Evolutionary conservation across 345 rosid genomes (phyloP).

Genomic region (Eucalyptus erythrocorys): DNA sequence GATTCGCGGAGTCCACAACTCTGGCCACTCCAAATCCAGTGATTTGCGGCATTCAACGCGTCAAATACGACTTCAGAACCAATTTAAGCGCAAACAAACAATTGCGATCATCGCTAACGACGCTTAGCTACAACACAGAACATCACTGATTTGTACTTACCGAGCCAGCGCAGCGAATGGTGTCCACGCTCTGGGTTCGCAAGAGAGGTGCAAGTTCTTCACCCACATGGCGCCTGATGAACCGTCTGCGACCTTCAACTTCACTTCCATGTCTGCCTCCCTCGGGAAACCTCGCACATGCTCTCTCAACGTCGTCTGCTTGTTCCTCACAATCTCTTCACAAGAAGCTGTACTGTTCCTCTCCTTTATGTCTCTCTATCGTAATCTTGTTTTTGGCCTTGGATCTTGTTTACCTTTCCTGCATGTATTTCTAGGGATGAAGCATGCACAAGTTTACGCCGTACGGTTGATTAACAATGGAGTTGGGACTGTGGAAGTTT

Average conservation of each 20-base stretch:
- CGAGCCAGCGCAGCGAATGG: neutral
- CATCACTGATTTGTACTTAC: neutral
- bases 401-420: neutral
- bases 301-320: constrained; percentile 20
- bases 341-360: neutral
- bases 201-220: constrained; percentile 46
- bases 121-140: neutral
- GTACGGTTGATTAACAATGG: neutral
- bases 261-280: constrained; percentile 23
- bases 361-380: neutral
- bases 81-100: neutral
- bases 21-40: neutral
- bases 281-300: constrained; percentile 23
- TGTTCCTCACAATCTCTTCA: constrained; percentile 14
- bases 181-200: constrained; percentile 35
- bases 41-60: neutral
- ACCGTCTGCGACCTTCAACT: constrained; percentile 7
- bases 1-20: neutral
- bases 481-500: too few species aligned
- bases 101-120: too few species aligned
- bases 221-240: constrained; percentile 11
- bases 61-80: neutral
- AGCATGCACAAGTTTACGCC: neutral
- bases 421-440: neutral
- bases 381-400: neutral